Conservation (phyloP, 495 filamentous ascomycete genomes). For the Trichocladium antarcticum region DNA sequence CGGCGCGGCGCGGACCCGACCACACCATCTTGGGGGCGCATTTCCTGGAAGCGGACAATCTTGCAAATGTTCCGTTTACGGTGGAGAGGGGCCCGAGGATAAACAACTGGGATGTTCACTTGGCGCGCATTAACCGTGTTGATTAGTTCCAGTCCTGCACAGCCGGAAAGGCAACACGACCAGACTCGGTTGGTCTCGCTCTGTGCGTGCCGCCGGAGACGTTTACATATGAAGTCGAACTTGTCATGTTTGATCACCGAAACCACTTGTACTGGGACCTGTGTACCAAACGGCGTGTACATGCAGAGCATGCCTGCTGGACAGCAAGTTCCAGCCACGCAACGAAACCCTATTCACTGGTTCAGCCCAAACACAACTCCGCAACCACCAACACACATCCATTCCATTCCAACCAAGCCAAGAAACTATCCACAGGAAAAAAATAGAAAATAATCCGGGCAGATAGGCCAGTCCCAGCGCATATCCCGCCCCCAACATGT, state of each 20-base stretch:
- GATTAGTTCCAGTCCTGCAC: too few species aligned
- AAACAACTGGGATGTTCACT: constrained; percentile 20
- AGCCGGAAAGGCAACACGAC: too few species aligned
- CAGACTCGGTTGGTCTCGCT: too few species aligned
- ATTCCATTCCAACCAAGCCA: not conserved
- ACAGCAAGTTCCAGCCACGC: too few species aligned
- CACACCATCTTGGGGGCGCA: not conserved
- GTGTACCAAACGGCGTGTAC: too few species aligned
- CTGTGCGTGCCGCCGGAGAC: too few species aligned
- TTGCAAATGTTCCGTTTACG: constrained; percentile 11
- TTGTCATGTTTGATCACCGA: too few species aligned
- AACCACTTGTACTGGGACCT: too few species aligned
- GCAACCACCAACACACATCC: not conserved
- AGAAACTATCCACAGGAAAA: not conserved
- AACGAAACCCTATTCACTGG: too few species aligned
- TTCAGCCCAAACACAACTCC: not conserved
- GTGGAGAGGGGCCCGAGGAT: constrained; percentile 16
- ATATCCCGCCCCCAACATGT: not conserved
- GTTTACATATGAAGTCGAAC: too few species aligned
- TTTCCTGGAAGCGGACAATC: constrained; percentile 9
- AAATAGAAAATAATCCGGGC: not conserved
- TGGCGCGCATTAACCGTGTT: too few species aligned
- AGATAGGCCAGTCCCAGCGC: constrained; percentile 1
- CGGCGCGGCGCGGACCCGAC: not conserved
- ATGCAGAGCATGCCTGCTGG: too few species aligned